Evolutionary conservation across 2,329 filamentous ascomycete species (phyloP).

Genomic region (Trichoderma gracile): DNA sequence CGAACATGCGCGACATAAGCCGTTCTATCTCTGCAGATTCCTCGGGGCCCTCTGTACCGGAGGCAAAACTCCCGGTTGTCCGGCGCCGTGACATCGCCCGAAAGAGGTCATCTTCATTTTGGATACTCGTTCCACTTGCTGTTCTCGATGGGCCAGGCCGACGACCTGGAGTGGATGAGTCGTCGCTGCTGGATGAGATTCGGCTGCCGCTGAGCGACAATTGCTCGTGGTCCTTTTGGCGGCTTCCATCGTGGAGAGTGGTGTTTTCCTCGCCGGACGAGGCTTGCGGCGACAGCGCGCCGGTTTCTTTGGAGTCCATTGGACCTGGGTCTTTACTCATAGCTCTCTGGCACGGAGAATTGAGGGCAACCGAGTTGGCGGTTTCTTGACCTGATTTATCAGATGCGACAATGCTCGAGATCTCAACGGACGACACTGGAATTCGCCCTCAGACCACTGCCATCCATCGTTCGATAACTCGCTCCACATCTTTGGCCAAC

Average conservation of each 20-base stretch:
- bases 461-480: background rate
- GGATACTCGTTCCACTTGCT: conserved; percentile 28
- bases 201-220: background rate
- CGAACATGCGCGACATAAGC: conserved; percentile 72
- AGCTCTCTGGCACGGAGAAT: background rate
- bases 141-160: conserved; percentile 36
- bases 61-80: conserved; percentile 40
- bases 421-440: background rate
- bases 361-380: background rate
- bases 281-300: background rate
- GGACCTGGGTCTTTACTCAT: background rate
- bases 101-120: conserved; percentile 55
- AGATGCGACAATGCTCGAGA: background rate
- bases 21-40: conserved; percentile 55
- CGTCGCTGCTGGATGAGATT: conserved; percentile 7
- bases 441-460: background rate
- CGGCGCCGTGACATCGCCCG: conserved; percentile 50
- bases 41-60: conserved; percentile 43
- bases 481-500: background rate
- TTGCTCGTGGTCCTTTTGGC: background rate
- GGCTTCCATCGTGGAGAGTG: background rate
- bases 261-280: conserved; percentile 11
- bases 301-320: background rate
- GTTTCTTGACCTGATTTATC: background rate
- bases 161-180: background rate